These are phyloP conservation scores for Kluyveromyces aestuarii DNA, from an alignment of 805 yeast genomes.

Conservation along the genomic window DNA sequence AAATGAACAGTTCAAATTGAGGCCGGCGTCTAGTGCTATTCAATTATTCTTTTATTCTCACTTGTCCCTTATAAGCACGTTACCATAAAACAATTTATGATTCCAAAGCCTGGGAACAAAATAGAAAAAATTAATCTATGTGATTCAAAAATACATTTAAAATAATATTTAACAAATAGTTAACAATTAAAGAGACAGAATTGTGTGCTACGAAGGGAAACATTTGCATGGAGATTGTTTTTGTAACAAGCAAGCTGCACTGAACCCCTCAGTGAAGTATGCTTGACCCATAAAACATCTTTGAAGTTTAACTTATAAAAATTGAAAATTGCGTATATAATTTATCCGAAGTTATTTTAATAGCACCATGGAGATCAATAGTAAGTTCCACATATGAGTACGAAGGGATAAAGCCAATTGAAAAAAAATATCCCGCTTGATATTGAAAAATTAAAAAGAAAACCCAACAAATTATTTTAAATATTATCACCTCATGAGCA, in stretches of 20 bases:
- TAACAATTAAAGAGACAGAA: no score
- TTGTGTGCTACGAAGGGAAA: no score
- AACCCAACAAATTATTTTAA: background rate
- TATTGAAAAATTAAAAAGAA: background rate
- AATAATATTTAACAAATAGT: no score
- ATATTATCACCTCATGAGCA: no score
- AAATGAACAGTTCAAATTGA: no score
- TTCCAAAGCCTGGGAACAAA: background rate
- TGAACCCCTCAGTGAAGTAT: no score
- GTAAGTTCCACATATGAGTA: background rate
- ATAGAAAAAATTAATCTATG: no score
- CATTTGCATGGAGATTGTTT: no score
- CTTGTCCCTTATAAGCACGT: background rate
- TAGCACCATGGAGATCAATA: background rate
- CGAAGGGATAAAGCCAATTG: background rate
- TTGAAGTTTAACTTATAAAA: slow-evolving; percentile 1
- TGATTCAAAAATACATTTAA: background rate
- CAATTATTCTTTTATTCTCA: background rate
- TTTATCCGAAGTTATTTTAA: background rate
- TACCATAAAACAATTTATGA: no score
- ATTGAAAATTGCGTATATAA: background rate
- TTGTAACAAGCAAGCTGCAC: no score
- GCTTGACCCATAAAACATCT: background rate
- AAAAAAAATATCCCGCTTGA: no score
- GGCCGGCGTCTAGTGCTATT: background rate